Conservation (phyloP, 371 early-diverging fungal species). For the Mucor sp. region DNA sequence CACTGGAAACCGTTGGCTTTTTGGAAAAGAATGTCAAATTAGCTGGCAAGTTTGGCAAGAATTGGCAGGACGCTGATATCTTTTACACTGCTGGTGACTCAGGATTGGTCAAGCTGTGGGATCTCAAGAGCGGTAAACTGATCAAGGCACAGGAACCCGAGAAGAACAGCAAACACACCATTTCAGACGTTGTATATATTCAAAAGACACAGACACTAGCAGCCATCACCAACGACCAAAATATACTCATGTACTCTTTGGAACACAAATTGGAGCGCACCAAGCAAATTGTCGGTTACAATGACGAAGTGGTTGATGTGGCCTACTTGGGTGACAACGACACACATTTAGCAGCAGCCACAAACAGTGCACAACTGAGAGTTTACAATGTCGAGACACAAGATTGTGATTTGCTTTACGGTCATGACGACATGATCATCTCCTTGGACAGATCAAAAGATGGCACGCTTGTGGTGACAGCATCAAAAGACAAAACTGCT, state of each 20-base stretch:
- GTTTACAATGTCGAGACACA: slow-evolving; percentile 81
- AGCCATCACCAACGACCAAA: slow-evolving; percentile 88
- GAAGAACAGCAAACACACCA: slow-evolving; percentile 65
- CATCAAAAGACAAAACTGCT: slow-evolving; percentile 89
- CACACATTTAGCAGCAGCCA: slow-evolving; percentile 82
- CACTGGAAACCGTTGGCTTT: slow-evolving; percentile 75
- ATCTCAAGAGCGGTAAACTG: slow-evolving; percentile 62
- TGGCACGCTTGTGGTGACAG: slow-evolving; percentile 77
- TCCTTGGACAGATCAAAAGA: slow-evolving; percentile 70
- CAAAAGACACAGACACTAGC: slow-evolving; percentile 60
- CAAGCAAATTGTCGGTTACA: slow-evolving; percentile 92
- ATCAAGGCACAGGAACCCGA: slow-evolving; percentile 63
- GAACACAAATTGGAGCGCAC: slow-evolving; percentile 54
- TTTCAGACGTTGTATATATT: slow-evolving; percentile 69
- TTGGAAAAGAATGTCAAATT: slow-evolving; percentile 45
- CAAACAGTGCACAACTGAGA: slow-evolving; percentile 90
- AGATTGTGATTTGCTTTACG: slow-evolving; percentile 84
- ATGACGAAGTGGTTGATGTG: slow-evolving; percentile 93
- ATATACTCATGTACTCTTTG: slow-evolving; percentile 78
- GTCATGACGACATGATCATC: slow-evolving; percentile 88
- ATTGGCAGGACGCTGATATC: slow-evolving; percentile 50
- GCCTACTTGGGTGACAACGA: slow-evolving; percentile 75
- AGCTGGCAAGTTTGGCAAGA: slow-evolving; percentile 33
- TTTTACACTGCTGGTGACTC: slow-evolving; percentile 89
- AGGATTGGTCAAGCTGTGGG: slow-evolving; percentile 76